A percentile compares a stretch with the other conserved stretches of the same genome.
Evolutionary conservation across 2,329 filamentous ascomycete genomes (phyloP).

Genomic region (Lasiodiplodia sp.): DNA sequence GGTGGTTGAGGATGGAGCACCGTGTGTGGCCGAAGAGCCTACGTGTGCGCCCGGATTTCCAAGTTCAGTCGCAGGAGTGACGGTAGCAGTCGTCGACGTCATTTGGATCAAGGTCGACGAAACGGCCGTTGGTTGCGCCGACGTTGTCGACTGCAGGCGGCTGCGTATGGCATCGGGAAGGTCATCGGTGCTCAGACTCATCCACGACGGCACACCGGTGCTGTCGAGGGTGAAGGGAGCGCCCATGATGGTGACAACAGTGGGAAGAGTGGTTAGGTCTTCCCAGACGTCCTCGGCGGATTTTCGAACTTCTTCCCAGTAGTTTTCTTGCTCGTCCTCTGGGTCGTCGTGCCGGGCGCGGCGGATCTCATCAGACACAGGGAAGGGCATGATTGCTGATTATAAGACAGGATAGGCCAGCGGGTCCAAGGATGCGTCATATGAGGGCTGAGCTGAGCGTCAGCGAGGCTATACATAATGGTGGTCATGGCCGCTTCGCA

Average conservation of each 20-base stretch:
- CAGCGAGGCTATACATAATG: slow-evolving; percentile 25
- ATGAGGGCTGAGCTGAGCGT: slow-evolving; percentile 29
- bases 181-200: background rate
- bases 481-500: slow-evolving; percentile 3
- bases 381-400: slow-evolving; percentile 8
- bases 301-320: background rate
- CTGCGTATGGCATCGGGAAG: background rate
- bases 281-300: slow-evolving; percentile 2
- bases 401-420: background rate
- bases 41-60: background rate
- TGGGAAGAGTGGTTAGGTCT: background rate
- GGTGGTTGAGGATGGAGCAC: background rate
- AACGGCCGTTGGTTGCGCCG: background rate
- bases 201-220: background rate
- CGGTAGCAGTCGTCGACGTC: background rate
- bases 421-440: slow-evolving; percentile 15
- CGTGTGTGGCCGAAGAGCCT: background rate
- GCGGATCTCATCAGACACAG: slow-evolving; percentile 11
- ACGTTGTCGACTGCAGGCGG: background rate
- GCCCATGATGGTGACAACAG: background rate
- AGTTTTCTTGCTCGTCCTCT: background rate
- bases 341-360: background rate
- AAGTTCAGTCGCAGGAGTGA: no score
- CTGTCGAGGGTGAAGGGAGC: background rate
- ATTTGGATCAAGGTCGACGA: background rate